A percentile compares a stretch with the other conserved stretches of the same genome.
phyloP scores from a whole-genome alignment of 306 rosid genomes.

The Vicia villosa region DNA sequence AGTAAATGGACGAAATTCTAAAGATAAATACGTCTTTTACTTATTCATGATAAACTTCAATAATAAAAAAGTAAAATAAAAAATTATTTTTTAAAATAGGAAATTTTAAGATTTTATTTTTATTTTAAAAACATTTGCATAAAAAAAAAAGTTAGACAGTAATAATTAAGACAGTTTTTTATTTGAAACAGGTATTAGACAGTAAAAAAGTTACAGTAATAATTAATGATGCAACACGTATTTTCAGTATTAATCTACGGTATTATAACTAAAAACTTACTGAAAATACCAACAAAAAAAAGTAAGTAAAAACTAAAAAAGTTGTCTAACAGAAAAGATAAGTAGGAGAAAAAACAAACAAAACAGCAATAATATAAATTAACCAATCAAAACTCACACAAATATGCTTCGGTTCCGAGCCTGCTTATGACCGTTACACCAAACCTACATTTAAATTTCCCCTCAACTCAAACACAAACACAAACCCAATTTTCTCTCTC shows the following conservation, averaged over 20 bases:
- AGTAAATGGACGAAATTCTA: too few species aligned
- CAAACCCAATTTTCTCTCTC: not conserved
- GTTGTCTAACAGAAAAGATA: not conserved
- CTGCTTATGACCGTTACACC: constrained; percentile 78
- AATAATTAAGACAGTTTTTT: too few species aligned
- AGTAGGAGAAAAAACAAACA: not conserved
- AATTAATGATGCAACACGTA: not conserved
- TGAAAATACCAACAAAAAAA: not conserved
- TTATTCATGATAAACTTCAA: too few species aligned
- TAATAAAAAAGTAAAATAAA: too few species aligned
- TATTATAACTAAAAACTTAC: not conserved
- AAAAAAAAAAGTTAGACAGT: too few species aligned
- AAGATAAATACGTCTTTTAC: too few species aligned
- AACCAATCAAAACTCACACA: not conserved
- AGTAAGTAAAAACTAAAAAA: not conserved
- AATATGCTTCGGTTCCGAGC: constrained; percentile 64
- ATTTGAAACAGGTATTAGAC: too few species aligned
- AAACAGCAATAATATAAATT: not conserved
- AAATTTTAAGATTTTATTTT: too few species aligned
- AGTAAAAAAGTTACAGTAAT: too few species aligned
- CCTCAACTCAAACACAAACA: not conserved
- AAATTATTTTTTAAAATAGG: too few species aligned
- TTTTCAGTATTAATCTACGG: not conserved
- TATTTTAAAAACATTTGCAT: too few species aligned
- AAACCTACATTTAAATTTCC: constrained; percentile 55